These are phyloP conservation scores for Iris pallida DNA, from an alignment of 116 monocot species.

Conservation along the genomic window DNA sequence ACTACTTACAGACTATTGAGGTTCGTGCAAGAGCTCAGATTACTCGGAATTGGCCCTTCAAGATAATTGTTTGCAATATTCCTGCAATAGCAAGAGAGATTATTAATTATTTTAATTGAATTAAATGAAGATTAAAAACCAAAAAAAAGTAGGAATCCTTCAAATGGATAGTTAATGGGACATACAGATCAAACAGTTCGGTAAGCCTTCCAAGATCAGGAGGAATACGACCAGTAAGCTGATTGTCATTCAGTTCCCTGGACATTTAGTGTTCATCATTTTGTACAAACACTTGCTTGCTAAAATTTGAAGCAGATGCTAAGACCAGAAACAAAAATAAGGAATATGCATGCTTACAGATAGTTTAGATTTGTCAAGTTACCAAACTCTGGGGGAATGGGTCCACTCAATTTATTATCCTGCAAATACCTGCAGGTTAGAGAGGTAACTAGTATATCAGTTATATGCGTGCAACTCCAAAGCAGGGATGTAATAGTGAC, in stretches of 20 bases:
- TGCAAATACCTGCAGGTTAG: conserved; percentile 69
- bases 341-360: conserved; percentile 42
- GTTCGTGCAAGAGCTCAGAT: conserved; percentile 78
- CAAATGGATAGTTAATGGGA: neutral
- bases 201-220: conserved; percentile 81
- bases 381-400: conserved; percentile 90
- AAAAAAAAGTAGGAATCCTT: too few relatives aligned
- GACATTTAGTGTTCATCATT: conserved; percentile 2
- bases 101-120: neutral
- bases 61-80: conserved; percentile 91
- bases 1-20: conserved; percentile 82
- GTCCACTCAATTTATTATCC: conserved; percentile 64
- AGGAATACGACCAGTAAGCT: conserved; percentile 68
- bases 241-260: conserved; percentile 92
- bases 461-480: neutral
- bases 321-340: neutral
- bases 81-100: conserved; percentile 24
- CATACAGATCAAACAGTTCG: conserved; percentile 80
- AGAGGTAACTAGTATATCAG: neutral
- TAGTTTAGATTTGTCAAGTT: conserved; percentile 90
- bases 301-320: neutral
- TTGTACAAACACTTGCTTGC: neutral
- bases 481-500: neutral
- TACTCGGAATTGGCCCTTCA: conserved; percentile 83
- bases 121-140: neutral